Conservation (phyloP, 768 basidiomycete species). For the Hemileccinum impolitum region DNA sequence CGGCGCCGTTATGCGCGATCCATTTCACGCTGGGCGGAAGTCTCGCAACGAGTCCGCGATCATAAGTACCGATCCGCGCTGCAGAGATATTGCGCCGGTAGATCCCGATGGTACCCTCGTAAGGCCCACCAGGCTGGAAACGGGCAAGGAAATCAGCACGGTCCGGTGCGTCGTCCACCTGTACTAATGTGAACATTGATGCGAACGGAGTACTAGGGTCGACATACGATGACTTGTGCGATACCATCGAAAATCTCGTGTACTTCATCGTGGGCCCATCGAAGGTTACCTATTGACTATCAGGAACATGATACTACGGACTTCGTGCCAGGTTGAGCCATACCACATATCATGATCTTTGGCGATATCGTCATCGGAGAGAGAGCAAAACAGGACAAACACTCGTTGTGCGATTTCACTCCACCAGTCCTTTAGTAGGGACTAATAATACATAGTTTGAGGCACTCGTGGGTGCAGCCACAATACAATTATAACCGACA, state of each 20-base stretch:
- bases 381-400: neutral
- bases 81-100: constrained; percentile 48
- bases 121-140: constrained; percentile 43
- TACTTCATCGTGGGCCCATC: constrained; percentile 76
- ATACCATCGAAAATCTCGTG: constrained; percentile 57
- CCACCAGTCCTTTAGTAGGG: no score
- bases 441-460: no score
- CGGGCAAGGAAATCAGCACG: constrained; percentile 45
- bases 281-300: constrained; percentile 48
- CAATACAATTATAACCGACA: neutral
- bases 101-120: constrained; percentile 46
- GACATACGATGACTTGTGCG: constrained; percentile 72
- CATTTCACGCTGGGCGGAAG: constrained; percentile 67
- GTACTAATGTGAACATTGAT: neutral
- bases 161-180: constrained; percentile 40
- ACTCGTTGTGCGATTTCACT: no score
- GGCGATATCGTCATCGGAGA: constrained; percentile 10
- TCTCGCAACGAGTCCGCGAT: constrained; percentile 50
- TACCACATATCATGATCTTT: constrained; percentile 32
- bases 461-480: no score
- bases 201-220: neutral
- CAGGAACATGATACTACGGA: neutral
- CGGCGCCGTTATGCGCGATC: constrained; percentile 87
- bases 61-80: constrained; percentile 45
- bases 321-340: neutral